Base-by-base conservation (phyloP, 1,139 yeast genomes). In the Suhomyces bribrorum region DNA sequence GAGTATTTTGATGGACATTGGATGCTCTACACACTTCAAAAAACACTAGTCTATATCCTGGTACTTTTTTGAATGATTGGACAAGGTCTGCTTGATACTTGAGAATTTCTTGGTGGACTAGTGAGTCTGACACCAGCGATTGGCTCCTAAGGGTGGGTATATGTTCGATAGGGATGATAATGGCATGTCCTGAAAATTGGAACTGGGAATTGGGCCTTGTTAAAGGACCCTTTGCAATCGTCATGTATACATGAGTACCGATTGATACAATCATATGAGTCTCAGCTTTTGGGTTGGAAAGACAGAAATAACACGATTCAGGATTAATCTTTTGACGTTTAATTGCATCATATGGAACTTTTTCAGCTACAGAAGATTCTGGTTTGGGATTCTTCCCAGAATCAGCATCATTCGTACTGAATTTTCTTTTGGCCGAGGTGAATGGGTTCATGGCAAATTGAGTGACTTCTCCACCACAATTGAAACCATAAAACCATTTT, bases 211-310 rank as follows among this genome's bases (percentile, higher is more conserved):
- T 58, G 2, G 83, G 74, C 29, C 73, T 62, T 1, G 88, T 76
- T 20, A 90, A 61, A 0, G 97, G 97, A 0, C 97, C 97, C 53
- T 86, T 88, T 0, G 96, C 95, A 12, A 83, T 71, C 0, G 97
- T 85, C 44, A 89, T 41, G 54, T 88, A 90, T 1, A 81, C 64
- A 29, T 70, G 66, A 7, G 74, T 73, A 0, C 87, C 92, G 40
- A 90, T 83, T 0, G 94, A 77, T 1, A 87, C 75, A 22, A 90
- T 78, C 83, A 90, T 79, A 57, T 88, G 95, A 3, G 86, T 73
- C 49, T 85, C 94, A 5, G 86, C 75, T 14, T 80, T 75, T 0
- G 95, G 87, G 52, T 87, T 87, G 1, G 94, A 80, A 16, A 89
- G 71, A 56, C 97, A 90, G 54, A 90, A 86, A 62, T 86, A 89